Evolutionary conservation across 2,329 filamentous ascomycete genomes (phyloP), one percentile per base, ranked within the genome.

Genomic region (Penicillium sp.): DNA sequence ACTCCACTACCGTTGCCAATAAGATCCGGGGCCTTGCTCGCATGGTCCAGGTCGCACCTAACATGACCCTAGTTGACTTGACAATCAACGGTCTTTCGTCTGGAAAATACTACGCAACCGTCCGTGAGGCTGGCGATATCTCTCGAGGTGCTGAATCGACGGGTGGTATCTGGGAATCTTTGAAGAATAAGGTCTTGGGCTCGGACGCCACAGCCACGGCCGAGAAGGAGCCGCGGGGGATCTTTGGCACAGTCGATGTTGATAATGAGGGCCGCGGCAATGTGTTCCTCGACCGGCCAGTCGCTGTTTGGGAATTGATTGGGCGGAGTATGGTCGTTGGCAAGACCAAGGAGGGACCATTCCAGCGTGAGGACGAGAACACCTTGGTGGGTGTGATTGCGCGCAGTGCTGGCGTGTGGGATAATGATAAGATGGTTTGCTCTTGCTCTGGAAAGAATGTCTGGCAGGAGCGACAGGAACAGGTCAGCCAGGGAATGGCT

Each of bases 341-440:
- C 48, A 88, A 87, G 76, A 85, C 88, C 67, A 81, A 81, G 60
- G 85, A 87, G 40, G 83, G 81, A 1, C 82, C 81, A 58, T 83
- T 85, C 72, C 79, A 89, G 68, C 83, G 83, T 70, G 93, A 97
- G 68, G 91, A 97, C 73, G 84, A 88, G 58, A 87, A 96, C 75
- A 97, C 93, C 22, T 82, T 97, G 54, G 91, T 97, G 2, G 95
- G 95, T 8, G 93, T 99, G 55, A 92, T 99, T 79, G 95, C 95
- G 52, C 84, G 95, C 73, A 97, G 93, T 77, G 94, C 95, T 16
- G 95, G 95, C n/a, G 90, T 97, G 63, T 99, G 95, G 95, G 94
- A 97, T 76, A 97, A 99, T 71, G 92, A 97, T 75, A 99, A 98
- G 84, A 97, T 91, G 49, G 94, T 99, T 6, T 99, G 95, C 77